Evolutionary conservation across 805 yeast species (phyloP).

Genomic region (Candida namnaoensis): DNA sequence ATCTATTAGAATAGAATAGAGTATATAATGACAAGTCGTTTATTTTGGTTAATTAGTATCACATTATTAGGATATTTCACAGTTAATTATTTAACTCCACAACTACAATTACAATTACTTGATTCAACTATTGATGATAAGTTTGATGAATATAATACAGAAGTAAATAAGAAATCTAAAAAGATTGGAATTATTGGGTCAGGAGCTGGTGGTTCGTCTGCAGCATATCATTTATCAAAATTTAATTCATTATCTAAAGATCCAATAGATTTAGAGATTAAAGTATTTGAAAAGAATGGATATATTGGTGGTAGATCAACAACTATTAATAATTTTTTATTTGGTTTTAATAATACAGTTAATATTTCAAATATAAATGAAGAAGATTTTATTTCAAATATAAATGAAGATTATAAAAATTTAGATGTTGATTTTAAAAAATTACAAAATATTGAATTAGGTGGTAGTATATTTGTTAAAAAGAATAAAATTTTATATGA

Average conservation of each 20-base stretch:
- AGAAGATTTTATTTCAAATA: too few species aligned
- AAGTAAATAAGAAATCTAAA: constrained; percentile 1
- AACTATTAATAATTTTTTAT: constrained; percentile 18
- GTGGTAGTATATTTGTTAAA: constrained; percentile 35
- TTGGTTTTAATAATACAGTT: too few species aligned
- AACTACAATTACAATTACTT: too few species aligned
- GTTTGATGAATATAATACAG: too few species aligned
- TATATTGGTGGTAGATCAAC: constrained; percentile 39
- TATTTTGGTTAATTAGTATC: too few species aligned
- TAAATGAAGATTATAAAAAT: constrained; percentile 11
- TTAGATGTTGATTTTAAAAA: constrained; percentile 2
- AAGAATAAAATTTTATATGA: constrained; percentile 28
- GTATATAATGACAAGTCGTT: too few species aligned
- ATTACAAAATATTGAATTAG: constrained; percentile 27
- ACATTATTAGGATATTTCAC: too few species aligned
- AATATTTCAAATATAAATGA: too few species aligned
- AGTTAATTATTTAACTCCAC: too few species aligned
- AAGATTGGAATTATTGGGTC: constrained; percentile 37
- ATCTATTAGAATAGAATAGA: too few species aligned
- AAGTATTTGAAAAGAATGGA: constrained; percentile 29
- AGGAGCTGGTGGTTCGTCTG: constrained; percentile 41
- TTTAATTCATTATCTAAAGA: constrained; percentile 15
- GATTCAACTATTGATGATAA: too few species aligned
- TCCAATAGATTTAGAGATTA: constrained; percentile 20
- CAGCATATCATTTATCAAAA: constrained; percentile 35